These are phyloP conservation scores for Wickerhamia fluorescens DNA, from an alignment of 805 yeast genomes.

Conservation along the genomic window DNA sequence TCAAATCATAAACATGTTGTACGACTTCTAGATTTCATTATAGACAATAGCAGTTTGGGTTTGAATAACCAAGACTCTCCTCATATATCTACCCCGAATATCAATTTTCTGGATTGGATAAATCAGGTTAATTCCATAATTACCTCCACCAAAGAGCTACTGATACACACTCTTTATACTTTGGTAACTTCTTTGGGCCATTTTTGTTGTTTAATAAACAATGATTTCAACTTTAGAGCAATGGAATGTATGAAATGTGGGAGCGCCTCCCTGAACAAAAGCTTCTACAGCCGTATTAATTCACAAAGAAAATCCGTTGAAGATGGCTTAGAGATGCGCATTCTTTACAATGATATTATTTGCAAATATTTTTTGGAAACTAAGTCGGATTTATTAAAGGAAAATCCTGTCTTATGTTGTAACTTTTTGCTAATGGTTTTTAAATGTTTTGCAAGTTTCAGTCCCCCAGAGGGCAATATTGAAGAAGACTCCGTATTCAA, in stretches of 20 bases:
- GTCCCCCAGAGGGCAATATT: conserved; percentile 35
- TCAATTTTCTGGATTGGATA: conserved; percentile 16
- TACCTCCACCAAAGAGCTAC: conserved; percentile 4
- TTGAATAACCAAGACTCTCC: too few relatives aligned
- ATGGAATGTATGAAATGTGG: conserved; percentile 36
- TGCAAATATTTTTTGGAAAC: conserved; percentile 11
- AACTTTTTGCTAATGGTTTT: conserved; percentile 43
- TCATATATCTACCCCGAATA: conserved; percentile 3
- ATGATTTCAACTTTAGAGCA: conserved; percentile 24
- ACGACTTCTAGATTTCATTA: conserved; percentile 1
- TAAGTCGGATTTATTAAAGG: conserved; percentile 5
- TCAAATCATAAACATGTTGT: conserved; percentile 1
- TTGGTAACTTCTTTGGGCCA: conserved; percentile 34
- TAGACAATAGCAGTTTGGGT: too few relatives aligned
- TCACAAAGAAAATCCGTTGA: conserved; percentile 14
- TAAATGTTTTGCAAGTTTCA: conserved; percentile 46
- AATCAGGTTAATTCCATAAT: conserved; percentile 8
- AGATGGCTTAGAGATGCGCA: conserved; percentile 15
- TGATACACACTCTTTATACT: conserved; percentile 11
- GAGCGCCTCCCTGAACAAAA: conserved; percentile 14
- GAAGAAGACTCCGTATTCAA: conserved; percentile 24
- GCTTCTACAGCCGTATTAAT: conserved; percentile 17
- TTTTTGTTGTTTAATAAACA: conserved; percentile 35
- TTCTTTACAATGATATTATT: conserved; percentile 18
- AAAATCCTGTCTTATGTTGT: conserved; percentile 22